These are phyloP conservation scores for barrel medic (Medicago truncatula) DNA, from an alignment of 306 rosid species.

Conservation along the genomic window MtrunA17r5.0-ANR NC_053048.1:3709001-3709500, in stretches of 20 bases:
- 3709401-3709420: too few species aligned
- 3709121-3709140: not conserved
- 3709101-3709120: conserved; percentile 22
- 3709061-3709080: conserved; percentile 37
- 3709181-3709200: too few species aligned
- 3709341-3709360: not conserved
- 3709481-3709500: too few species aligned
- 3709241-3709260: too few species aligned
- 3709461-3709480: not conserved
- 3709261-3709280: too few species aligned
- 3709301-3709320: too few species aligned
- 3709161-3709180: conserved; percentile 64
- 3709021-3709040: conserved; percentile 88
- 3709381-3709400: too few species aligned
- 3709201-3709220: not conserved
- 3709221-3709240: not conserved
- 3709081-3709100: not conserved
- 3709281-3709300: too few species aligned
- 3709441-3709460: not conserved
- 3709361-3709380: not conserved
- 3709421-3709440: too few species aligned
- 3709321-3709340: not conserved
- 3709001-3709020: conserved; percentile 95
- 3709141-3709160: conserved; percentile 22
- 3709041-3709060: conserved; percentile 83